A percentile compares a stretch with the other conserved stretches of the same genome.
Evolutionary conservation across 1,284 basidiomycete species (phyloP).

Genomic region (Tilletia indica): DNA sequence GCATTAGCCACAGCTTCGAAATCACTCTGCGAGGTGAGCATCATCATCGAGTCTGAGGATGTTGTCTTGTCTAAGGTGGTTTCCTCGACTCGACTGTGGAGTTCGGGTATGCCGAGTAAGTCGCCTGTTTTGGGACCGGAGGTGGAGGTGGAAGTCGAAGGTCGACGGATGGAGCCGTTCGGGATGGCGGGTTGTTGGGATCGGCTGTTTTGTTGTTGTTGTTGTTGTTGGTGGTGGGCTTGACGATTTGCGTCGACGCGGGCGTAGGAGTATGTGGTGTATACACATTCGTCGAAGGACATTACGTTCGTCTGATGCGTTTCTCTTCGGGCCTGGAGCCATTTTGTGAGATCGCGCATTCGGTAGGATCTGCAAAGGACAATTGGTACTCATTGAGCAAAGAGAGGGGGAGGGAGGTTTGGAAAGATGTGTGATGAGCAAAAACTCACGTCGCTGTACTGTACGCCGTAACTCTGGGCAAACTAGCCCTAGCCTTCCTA

Average conservation of each 20-base stretch:
- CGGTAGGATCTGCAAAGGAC: constrained; percentile 70
- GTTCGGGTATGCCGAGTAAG: constrained; percentile 50
- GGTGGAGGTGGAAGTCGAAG: not conserved
- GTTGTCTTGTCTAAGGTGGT: no score
- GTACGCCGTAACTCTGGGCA: constrained; percentile 93
- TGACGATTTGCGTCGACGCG: constrained; percentile 44
- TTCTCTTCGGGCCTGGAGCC: constrained; percentile 75
- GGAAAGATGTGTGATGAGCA: not conserved
- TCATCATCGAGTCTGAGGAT: no score
- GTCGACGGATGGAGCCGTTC: not conserved
- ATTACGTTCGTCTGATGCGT: constrained; percentile 70
- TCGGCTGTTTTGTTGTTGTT: no score
- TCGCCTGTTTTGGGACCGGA: constrained; percentile 41
- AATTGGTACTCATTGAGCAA: no score
- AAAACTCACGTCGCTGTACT: constrained; percentile 79
- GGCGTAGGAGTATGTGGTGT: constrained; percentile 54
- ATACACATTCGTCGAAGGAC: constrained; percentile 54
- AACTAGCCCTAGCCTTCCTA: constrained; percentile 86
- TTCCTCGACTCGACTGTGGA: constrained; percentile 23
- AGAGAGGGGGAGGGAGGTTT: not conserved
- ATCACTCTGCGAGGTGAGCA: not conserved
- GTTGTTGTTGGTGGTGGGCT: not conserved
- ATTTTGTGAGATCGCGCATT: constrained; percentile 79
- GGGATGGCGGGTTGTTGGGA: not conserved
- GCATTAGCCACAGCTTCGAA: constrained; percentile 5